Conservation (phyloP, 2,329 filamentous ascomycete genomes). For the Aspergillus unguis region DNA sequence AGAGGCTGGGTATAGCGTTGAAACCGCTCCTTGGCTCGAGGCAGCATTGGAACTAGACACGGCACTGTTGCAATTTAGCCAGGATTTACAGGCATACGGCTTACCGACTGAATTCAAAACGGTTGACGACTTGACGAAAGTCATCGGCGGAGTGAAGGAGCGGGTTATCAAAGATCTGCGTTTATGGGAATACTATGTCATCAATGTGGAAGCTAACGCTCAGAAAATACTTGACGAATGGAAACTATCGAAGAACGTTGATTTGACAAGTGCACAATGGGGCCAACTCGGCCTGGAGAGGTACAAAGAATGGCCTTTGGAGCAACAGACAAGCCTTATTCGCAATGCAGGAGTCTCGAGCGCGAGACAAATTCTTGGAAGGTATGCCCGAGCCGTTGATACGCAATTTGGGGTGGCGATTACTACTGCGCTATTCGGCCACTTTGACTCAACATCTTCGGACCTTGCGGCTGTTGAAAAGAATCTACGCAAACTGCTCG, state of each 20-base stretch:
- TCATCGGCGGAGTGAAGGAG: constrained; percentile 81
- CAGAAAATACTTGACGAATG: constrained; percentile 69
- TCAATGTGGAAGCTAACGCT: constrained; percentile 72
- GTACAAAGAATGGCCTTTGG: constrained; percentile 54
- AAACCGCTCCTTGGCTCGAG: constrained; percentile 73
- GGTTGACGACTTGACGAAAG: constrained; percentile 67
- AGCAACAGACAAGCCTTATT: constrained; percentile 59
- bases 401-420: constrained; percentile 67
- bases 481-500: constrained; percentile 60
- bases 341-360: constrained; percentile 67
- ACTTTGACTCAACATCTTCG: constrained; percentile 54
- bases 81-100: constrained; percentile 62
- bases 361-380: constrained; percentile 71
- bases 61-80: constrained; percentile 64
- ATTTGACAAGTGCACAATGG: constrained; percentile 17
- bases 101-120: constrained; percentile 71
- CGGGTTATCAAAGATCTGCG: constrained; percentile 73
- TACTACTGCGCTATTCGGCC: constrained; percentile 65
- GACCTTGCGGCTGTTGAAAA: constrained; percentile 48
- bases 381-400: constrained; percentile 70
- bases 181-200: constrained; percentile 90
- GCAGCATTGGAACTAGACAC: constrained; percentile 72
- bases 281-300: constrained; percentile 40
- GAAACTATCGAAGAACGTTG: constrained; percentile 46
- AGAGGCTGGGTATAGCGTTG: constrained; percentile 90